phyloP scores from a whole-genome alignment of 176 grass and related monocot genomes.

The Raddia distichophylla region DNA sequence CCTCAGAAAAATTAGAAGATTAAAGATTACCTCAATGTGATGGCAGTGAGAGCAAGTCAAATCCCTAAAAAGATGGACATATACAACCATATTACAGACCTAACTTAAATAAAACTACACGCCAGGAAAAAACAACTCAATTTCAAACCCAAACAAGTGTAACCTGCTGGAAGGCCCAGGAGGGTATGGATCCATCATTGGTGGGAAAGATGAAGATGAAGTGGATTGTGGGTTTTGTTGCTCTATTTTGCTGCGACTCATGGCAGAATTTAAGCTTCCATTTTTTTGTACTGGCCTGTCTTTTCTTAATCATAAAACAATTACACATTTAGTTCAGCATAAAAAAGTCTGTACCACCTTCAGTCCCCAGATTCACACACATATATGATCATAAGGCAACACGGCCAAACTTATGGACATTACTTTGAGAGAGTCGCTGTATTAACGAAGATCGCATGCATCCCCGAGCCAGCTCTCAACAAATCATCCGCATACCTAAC shows the following conservation, averaged over 20 bases:
- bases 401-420: constrained; percentile 46
- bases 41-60: constrained; percentile 81
- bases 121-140: neutral
- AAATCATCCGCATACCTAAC: constrained; percentile 71
- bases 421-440: constrained; percentile 68
- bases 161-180: constrained; percentile 74
- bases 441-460: constrained; percentile 68
- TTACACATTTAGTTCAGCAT: constrained; percentile 32
- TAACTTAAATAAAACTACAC: constrained; percentile 25
- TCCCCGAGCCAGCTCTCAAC: constrained; percentile 67
- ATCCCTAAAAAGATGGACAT: constrained; percentile 57
- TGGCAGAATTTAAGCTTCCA: constrained; percentile 50
- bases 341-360: neutral
- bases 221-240: constrained; percentile 32
- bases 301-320: constrained; percentile 93
- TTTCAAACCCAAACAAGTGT: constrained; percentile 4
- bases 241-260: constrained; percentile 50
- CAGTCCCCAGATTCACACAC: constrained; percentile 12
- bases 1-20: constrained; percentile 10
- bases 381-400: neutral
- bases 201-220: constrained; percentile 53
- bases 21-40: constrained; percentile 70
- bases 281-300: constrained; percentile 69
- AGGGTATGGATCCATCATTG: constrained; percentile 73
- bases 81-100: constrained; percentile 24